Base-by-base conservation (phyloP, 2,329 filamentous ascomycete genomes). In the Xylaria sp. region DNA sequence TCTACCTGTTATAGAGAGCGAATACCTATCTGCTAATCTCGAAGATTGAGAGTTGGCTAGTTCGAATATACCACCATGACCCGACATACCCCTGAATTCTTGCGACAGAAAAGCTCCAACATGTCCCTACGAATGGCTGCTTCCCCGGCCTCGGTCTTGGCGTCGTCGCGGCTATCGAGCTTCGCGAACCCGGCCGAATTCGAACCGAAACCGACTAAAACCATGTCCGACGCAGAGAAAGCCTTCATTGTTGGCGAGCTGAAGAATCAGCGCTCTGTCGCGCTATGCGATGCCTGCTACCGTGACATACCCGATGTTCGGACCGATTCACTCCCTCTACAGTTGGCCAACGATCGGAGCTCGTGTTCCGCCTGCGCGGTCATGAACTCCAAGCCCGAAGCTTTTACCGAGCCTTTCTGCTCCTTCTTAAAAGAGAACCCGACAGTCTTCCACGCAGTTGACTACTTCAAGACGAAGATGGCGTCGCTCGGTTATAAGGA, bases 371-470 rank as follows among this genome's bases (percentile, higher is more conserved):
- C 65, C 9, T 77, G 74, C 57, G 63, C 68, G 21, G 55, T 77
- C 51, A 69, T 71, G 54, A 55, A 65, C 1, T 59, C 73, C 12
- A 82, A 83, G 61, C 87, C 89, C 4, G 89, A 90, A 75, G 85
- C 85, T 67, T 97, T 94, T 79, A 92, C 93, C 8, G 85, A 93
- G 81, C 93, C 94, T 0, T 98, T 97, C 79, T 91, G 92, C 78
- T 87, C 93, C 61, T 98, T 98, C 78, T 87, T 98, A 83, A 92
- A 90, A 53, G 87, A 92, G 70, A 97, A 98, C 78, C 96, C 96
- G 0, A 98, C 96, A 8, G 88, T 98, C 55, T 99, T 97, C 80
- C 96, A 99, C 77, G 89, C 93, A 1, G 94, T 98, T 32, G 87
- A 89, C 66, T 88, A 93, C 74, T 93, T 97, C 78, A 89, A 91